A percentile compares a stretch with the other conserved stretches of the same genome.
Conservation (phyloP, 2,329 filamentous ascomycete genomes). For the Thielaviopsis euricoi region DNA sequence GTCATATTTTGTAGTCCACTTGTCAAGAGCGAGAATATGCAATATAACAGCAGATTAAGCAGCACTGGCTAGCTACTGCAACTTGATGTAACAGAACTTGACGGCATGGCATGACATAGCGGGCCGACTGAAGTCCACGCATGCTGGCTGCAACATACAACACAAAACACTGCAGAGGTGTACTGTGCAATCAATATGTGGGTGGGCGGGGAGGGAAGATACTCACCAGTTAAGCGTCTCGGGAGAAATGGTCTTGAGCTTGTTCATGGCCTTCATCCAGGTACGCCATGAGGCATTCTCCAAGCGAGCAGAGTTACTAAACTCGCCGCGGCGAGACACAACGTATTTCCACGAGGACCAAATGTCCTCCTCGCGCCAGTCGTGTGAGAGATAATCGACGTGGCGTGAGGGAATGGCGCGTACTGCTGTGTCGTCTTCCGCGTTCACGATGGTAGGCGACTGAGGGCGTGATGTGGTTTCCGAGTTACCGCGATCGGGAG, state of each 20-base stretch:
- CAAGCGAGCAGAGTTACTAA: slow-evolving; percentile 63
- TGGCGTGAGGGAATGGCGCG: slow-evolving; percentile 63
- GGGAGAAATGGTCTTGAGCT: slow-evolving; percentile 72
- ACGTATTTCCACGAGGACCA: slow-evolving; percentile 97
- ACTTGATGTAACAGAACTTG: neutral
- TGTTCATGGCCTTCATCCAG: slow-evolving; percentile 86
- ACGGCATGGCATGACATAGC: neutral
- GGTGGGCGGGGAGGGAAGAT: slow-evolving; percentile 13
- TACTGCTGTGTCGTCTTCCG: slow-evolving; percentile 66
- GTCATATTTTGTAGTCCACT: neutral
- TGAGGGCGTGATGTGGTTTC: slow-evolving; percentile 37
- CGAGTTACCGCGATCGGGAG: slow-evolving; percentile 36
- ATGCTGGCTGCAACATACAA: too few species aligned
- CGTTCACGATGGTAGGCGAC: slow-evolving; percentile 27
- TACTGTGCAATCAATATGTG: neutral
- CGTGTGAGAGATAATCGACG: slow-evolving; percentile 88
- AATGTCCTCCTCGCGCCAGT: slow-evolving; percentile 90
- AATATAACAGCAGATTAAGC: neutral
- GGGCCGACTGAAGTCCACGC: too few species aligned
- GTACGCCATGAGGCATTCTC: slow-evolving; percentile 97
- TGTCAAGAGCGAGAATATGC: neutral
- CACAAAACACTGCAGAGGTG: neutral
- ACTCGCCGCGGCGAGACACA: slow-evolving; percentile 59
- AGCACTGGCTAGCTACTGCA: neutral
- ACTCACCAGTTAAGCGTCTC: slow-evolving; percentile 84